Evolutionary conservation across 2,329 filamentous ascomycete genomes (phyloP).

Genomic region (Elsinoe ampelina): DNA sequence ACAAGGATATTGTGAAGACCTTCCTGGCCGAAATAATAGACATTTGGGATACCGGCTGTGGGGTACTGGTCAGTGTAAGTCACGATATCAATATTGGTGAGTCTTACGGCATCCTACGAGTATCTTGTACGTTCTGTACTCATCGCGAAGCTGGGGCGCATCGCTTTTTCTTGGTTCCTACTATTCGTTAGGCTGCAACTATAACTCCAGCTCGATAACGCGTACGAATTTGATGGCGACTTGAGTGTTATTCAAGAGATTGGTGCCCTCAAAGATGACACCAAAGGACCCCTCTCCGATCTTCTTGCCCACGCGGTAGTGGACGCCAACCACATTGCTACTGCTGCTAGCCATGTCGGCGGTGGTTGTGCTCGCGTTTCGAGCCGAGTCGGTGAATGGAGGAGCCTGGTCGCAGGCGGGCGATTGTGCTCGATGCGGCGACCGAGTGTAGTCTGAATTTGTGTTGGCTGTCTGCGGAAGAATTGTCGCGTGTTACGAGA

Average conservation of each 20-base stretch:
- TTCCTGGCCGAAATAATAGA: constrained; percentile 98
- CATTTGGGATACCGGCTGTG: constrained; percentile 92
- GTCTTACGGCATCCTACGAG: constrained; percentile 95
- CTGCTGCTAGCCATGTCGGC: constrained; percentile 71
- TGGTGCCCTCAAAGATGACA: constrained; percentile 96
- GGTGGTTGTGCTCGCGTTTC: constrained; percentile 32
- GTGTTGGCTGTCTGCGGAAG: background rate
- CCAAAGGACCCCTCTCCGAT: constrained; percentile 97
- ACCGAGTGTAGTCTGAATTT: background rate
- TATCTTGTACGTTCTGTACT: constrained; percentile 99
- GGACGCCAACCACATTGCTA: constrained; percentile 95
- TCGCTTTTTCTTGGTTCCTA: constrained; percentile 98
- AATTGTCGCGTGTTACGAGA: background rate
- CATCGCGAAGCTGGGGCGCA: constrained; percentile 92
- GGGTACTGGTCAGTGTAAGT: background rate
- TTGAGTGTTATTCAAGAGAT: constrained; percentile 97
- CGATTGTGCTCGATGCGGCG: background rate
- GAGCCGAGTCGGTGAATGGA: constrained; percentile 39
- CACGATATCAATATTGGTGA: background rate
- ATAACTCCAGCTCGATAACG: constrained; percentile 23
- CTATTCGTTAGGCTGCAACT: constrained; percentile 7
- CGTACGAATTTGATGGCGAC: constrained; percentile 98
- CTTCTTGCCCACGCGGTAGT: constrained; percentile 98
- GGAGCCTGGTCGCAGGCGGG: background rate
- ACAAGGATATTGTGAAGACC: constrained; percentile 98